A percentile compares a stretch with the other conserved stretches of the same genome.
These are phyloP conservation scores for Ramaria sp. DNA, from an alignment of 768 basidiomycete species.

Conservation along the genomic window DNA sequence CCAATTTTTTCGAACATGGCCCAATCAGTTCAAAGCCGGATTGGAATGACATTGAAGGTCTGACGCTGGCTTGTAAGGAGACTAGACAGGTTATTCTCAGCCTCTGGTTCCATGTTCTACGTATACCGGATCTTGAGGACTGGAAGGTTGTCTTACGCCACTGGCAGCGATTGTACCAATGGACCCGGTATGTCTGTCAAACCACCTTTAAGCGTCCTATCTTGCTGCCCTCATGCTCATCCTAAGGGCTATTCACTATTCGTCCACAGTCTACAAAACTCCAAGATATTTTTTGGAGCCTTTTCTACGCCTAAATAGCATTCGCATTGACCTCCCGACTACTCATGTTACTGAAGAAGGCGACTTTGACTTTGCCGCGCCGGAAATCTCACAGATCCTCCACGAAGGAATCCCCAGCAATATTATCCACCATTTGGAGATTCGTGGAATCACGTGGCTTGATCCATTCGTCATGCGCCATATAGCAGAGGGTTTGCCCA, in stretches of 20 bases:
- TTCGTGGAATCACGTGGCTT: slow-evolving; percentile 1
- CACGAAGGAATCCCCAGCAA: neutral
- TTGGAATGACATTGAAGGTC: slow-evolving; percentile 2
- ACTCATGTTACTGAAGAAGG: neutral
- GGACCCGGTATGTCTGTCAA: neutral
- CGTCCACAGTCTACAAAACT: slow-evolving; percentile 1
- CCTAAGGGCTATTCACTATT: neutral
- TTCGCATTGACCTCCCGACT: slow-evolving; percentile 2
- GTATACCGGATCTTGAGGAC: neutral
- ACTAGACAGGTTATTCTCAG: neutral
- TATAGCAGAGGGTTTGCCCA: neutral
- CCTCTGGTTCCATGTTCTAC: slow-evolving; percentile 2
- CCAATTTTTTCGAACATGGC: neutral
- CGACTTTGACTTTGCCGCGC: slow-evolving; percentile 1
- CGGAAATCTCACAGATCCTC: slow-evolving; percentile 1
- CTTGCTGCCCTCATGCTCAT: neutral
- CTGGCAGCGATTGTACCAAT: neutral
- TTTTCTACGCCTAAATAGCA: neutral
- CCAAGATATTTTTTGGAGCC: neutral
- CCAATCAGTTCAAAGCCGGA: neutral
- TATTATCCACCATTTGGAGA: slow-evolving; percentile 1
- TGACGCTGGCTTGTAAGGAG: neutral
- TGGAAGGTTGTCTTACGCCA: neutral
- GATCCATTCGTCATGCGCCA: slow-evolving; percentile 2
- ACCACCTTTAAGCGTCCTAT: neutral